These are phyloP conservation scores for Cynara cardunculus DNA, from an alignment of 129 eudicot genomes.

Conservation along the genomic window DNA sequence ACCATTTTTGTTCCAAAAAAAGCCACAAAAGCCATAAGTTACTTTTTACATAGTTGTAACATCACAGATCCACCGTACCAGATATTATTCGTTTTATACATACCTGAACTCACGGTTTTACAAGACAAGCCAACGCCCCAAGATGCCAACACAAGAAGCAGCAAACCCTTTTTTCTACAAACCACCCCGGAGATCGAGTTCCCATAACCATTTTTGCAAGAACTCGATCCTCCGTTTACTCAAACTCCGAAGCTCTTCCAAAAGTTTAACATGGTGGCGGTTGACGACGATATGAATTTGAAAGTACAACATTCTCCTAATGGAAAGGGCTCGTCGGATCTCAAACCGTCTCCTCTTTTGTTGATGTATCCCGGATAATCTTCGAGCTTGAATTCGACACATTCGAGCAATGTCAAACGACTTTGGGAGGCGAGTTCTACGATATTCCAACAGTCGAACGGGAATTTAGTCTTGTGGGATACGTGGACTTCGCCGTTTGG, in stretches of 20 bases:
- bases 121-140: too few species aligned
- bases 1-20: too few species aligned
- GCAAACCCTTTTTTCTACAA: too few species aligned
- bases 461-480: conserved; percentile 50
- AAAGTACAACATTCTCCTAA: conserved; percentile 55
- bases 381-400: conserved; percentile 34
- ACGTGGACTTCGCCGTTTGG: conserved; percentile 61
- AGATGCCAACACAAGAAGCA: too few species aligned
- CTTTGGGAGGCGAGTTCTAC: conserved; percentile 43
- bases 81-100: too few species aligned
- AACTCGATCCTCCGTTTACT: conserved; percentile 14
- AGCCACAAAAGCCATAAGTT: too few species aligned
- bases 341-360: conserved; percentile 55
- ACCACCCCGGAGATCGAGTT: neutral
- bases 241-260: conserved; percentile 40
- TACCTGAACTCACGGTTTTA: too few species aligned
- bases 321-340: conserved; percentile 43
- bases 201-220: conserved; percentile 1
- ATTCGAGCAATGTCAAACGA: conserved; percentile 25
- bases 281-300: conserved; percentile 29
- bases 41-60: too few species aligned
- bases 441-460: conserved; percentile 53
- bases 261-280: neutral
- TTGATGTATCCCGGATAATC: conserved; percentile 73
- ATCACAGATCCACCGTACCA: too few species aligned